phyloP scores from a whole-genome alignment of 768 basidiomycete genomes.

The Lentinula detonsa region DNA sequence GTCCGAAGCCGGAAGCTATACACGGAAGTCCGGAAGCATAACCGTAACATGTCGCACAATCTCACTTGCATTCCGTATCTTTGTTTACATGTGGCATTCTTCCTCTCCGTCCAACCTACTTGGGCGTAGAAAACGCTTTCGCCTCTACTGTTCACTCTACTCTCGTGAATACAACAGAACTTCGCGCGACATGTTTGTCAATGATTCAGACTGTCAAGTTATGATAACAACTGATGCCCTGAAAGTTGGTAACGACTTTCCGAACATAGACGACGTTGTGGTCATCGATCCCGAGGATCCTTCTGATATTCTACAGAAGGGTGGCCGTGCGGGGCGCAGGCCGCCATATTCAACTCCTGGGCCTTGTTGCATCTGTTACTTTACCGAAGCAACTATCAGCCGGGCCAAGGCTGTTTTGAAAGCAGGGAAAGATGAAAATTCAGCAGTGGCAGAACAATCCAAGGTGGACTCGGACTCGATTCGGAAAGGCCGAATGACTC shows the following conservation, averaged over 20 bases:
- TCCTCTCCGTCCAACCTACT: no score
- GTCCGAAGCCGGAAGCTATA: no score
- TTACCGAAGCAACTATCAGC: neutral
- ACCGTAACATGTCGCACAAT: no score
- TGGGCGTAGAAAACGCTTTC: no score
- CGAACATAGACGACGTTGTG: slow-evolving; percentile 7
- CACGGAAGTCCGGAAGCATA: no score
- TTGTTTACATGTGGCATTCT: neutral
- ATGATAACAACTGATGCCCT: slow-evolving; percentile 9
- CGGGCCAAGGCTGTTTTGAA: neutral
- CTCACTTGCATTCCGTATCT: neutral
- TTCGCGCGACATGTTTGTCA: slow-evolving; percentile 2
- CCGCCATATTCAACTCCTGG: neutral
- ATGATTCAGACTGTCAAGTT: slow-evolving; percentile 7
- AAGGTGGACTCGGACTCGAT: no score
- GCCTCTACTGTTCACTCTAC: slow-evolving; percentile 1
- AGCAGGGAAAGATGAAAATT: neutral
- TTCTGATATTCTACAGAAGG: slow-evolving; percentile 5
- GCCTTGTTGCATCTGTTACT: neutral
- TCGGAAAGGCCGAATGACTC: neutral
- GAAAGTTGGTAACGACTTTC: slow-evolving; percentile 10
- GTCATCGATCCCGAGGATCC: slow-evolving; percentile 5
- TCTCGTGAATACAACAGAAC: neutral
- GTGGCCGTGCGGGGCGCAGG: slow-evolving; percentile 6
- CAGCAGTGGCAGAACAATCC: no score